These are phyloP conservation scores for Nemania abortiva DNA, from an alignment of 2,329 filamentous ascomycete genomes.

Conservation along the genomic window DNA sequence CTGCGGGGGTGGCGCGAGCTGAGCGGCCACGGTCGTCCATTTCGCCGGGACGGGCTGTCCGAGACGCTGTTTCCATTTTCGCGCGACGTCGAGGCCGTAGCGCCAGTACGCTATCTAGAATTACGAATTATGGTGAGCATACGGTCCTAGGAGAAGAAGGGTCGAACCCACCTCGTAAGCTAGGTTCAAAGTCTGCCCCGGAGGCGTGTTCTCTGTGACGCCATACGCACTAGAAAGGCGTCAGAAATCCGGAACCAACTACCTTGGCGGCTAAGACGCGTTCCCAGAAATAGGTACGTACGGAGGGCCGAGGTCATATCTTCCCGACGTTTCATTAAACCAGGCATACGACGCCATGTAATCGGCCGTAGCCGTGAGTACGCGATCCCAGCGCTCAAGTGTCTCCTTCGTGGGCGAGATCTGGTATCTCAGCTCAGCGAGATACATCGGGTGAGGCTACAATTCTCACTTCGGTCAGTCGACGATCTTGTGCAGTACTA, in stretches of 20 bases:
- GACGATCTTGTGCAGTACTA: not conserved
- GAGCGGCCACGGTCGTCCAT: conserved; percentile 58
- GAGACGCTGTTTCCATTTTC: conserved; percentile 58
- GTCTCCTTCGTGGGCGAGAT: conserved; percentile 45
- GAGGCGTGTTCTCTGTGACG: conserved; percentile 64
- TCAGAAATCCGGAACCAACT: conserved; percentile 1
- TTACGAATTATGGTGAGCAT: too few relatives aligned
- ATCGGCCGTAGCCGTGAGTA: conserved; percentile 48
- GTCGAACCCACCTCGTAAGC: conserved; percentile 57
- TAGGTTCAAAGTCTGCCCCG: conserved; percentile 60
- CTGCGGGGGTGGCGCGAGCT: conserved; percentile 59
- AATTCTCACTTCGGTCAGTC: not conserved
- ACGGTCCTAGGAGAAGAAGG: not conserved
- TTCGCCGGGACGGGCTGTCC: conserved; percentile 52
- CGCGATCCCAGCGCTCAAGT: conserved; percentile 46
- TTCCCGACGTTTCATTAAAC: conserved; percentile 48
- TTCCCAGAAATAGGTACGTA: conserved; percentile 23
- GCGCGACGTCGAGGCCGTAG: conserved; percentile 61
- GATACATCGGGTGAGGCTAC: conserved; percentile 59
- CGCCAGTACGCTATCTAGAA: conserved; percentile 60
- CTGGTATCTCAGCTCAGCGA: conserved; percentile 49
- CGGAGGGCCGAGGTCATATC: conserved; percentile 61
- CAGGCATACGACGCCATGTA: conserved; percentile 53
- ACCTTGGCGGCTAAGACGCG: not conserved
- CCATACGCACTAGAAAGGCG: conserved; percentile 56